Evolutionary conservation across 495 filamentous ascomycete species (phyloP), one percentile per base, ranked within the genome.

Genomic region (Paragyromitra xinjiangensis): DNA sequence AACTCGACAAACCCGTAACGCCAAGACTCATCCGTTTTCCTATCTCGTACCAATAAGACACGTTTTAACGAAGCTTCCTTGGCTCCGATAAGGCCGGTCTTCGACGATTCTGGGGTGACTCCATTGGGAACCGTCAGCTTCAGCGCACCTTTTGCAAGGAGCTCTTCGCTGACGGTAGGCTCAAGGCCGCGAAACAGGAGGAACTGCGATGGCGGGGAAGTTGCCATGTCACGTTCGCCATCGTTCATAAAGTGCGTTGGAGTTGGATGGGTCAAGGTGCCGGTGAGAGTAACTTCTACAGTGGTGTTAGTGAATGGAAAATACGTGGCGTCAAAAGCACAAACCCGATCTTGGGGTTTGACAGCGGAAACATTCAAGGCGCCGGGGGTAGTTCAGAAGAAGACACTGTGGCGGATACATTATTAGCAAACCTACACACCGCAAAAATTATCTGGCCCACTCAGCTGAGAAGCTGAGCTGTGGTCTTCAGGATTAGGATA

Each of bases 1-100:
- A 95, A 97, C 82, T 97, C 94, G 26, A 92, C 94, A 81, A 97
- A 97, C 0, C 94, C 94, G 79, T 93, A 97, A 61, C 91, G 89
- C 90, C 92, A 94, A 71, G 91, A 94, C 64, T 94, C 91, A 69
- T 93, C 89, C 22, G 86, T 91, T 59, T 86, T 87, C 73, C 91
- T 87, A 79, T 95, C 92, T 61, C 93, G 88, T 73, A 96, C 90
- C 9, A 97, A 85, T 56, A 97, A 86, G 11, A 97, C 89, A 64
- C 94, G 91, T 29, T 90, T 88, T 12, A 97, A 84, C 29, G 92
- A 92, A 16, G 92, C 91, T 37, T 93, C 89, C 48, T 88, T 89
- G 6, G 94, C 94, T 50, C 94, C 94, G 3, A 92, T 84, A 63
- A 81, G 73, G 24, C 68, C 73, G 8, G 73, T 58, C 24, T 71